These are phyloP conservation scores for Aspergillus aculeatinus DNA, from an alignment of 2,329 filamentous ascomycete species.

Conservation along the genomic window DNA sequence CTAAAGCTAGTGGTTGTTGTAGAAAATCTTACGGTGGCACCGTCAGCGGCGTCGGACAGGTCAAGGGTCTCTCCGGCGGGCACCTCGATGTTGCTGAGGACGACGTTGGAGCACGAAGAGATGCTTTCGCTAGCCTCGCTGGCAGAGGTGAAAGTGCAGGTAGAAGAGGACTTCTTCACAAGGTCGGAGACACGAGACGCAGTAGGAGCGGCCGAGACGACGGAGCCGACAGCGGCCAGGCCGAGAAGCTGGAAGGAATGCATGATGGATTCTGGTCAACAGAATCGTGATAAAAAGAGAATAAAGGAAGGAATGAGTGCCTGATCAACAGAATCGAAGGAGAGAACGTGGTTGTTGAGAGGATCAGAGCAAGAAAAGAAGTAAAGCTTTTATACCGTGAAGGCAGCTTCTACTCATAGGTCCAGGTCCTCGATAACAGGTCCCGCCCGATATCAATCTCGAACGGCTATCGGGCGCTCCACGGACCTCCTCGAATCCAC, in stretches of 20 bases:
- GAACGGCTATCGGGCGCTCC: conserved; percentile 1
- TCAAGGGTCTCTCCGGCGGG: conserved; percentile 9
- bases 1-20: conserved; percentile 1
- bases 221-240: conserved; percentile 4
- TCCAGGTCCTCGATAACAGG: background rate
- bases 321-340: conserved; percentile 4
- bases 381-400: background rate
- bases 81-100: conserved; percentile 5
- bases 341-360: conserved; percentile 5
- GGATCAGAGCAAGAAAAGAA: background rate
- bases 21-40: conserved; percentile 44
- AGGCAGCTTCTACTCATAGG: background rate
- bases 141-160: conserved; percentile 7
- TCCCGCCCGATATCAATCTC: conserved; percentile 3
- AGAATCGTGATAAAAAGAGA: background rate
- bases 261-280: conserved; percentile 7
- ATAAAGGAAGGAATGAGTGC: conserved; percentile 1
- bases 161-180: conserved; percentile 4
- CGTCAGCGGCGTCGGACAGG: conserved; percentile 25
- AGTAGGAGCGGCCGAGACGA: conserved; percentile 5
- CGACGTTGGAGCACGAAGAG: conserved; percentile 1
- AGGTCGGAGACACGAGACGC: conserved; percentile 3
- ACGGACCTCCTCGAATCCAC: background rate
- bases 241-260: conserved; percentile 7
- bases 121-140: conserved; percentile 5